Evolutionary conservation across 129 eudicot genomes (phyloP).

Genomic region (Deinandra increscens): DNA sequence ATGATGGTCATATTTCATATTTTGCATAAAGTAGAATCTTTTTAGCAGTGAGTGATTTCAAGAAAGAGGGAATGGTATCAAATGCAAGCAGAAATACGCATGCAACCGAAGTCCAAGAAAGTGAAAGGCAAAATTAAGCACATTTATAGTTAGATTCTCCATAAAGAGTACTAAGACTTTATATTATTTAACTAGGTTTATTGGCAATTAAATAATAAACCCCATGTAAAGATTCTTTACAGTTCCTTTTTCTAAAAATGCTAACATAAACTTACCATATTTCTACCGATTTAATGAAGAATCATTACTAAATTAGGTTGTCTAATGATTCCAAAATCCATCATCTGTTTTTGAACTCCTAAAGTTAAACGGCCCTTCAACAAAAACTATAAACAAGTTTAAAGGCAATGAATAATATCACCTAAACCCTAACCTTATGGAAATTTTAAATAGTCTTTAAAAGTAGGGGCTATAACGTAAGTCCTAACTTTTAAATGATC

Average conservation of each 20-base stretch:
- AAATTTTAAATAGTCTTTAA: too few relatives aligned
- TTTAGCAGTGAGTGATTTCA: conserved; percentile 10
- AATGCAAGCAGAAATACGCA: conserved; percentile 38
- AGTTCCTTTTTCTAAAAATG: neutral
- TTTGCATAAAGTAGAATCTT: conserved; percentile 34
- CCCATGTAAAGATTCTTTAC: neutral
- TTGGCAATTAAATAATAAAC: neutral
- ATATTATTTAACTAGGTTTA: neutral
- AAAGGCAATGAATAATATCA: too few relatives aligned
- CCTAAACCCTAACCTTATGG: too few relatives aligned
- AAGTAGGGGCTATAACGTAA: too few relatives aligned
- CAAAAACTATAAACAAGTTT: too few relatives aligned
- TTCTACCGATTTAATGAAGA: neutral
- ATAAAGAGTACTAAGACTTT: neutral
- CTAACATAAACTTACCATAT: conserved; percentile 7
- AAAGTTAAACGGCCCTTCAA: too few relatives aligned
- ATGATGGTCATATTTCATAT: conserved; percentile 21
- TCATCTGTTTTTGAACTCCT: too few relatives aligned
- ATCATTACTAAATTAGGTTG: neutral
- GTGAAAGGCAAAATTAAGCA: conserved; percentile 18
- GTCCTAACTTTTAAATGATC: too few relatives aligned
- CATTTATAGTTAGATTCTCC: conserved; percentile 8
- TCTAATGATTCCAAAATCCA: neutral
- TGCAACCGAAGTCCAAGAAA: conserved; percentile 58
- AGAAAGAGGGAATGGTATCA: conserved; percentile 16